Base-by-base conservation (phyloP, 2,329 filamentous ascomycete genomes). In the Metarhizium robertsii region DNA sequence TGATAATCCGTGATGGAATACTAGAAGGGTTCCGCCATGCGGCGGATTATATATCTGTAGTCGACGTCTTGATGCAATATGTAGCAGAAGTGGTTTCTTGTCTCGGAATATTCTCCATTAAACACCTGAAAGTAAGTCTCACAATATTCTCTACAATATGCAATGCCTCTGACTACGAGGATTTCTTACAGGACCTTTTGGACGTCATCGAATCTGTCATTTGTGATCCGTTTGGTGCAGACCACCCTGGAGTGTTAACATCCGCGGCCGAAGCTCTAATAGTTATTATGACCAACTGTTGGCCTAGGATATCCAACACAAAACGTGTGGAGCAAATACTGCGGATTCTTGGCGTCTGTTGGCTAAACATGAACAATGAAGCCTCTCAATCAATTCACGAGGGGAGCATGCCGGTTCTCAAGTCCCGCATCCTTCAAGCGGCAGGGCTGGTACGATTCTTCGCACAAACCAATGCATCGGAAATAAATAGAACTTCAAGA, bases 121-220 rank as follows among this genome's bases (percentile, higher is more conserved):
- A 86, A 63, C 85, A 92, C 66, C 71, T 91, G 1, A 83, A 85
- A 73, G 82, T 83, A 64, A 40, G 69, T 18, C 48, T 49, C 30
- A 32, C 45, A 11, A 50, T 54, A 56, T 49, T 36, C 38, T 40
- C 13, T 14, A 20, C 29, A 14, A 25, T 14, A 46, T 6, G 11
- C 29, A 48, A 46, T 30, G 38, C 42, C 18, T 29, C 55, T 61
- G 56, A 63, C 50, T 53, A 58, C 34, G 45, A 30, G 13, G 29
- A 16, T 47, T 16, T 25, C n/a, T 32, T 40, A 52, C 56, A 88
- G 76, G 80, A 84, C 49, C 69, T 92, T 7, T 66, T 95, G 1
- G 83, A 87, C 0, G 75, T 92, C 59, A 69, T 90, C 10, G 81
- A 82, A 2, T 73, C 75, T 43, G 79, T 86, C 10, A 73, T 95